Base-by-base conservation (phyloP, 2,329 filamentous ascomycete species). In the Raffaelea ambrosiae region DNA sequence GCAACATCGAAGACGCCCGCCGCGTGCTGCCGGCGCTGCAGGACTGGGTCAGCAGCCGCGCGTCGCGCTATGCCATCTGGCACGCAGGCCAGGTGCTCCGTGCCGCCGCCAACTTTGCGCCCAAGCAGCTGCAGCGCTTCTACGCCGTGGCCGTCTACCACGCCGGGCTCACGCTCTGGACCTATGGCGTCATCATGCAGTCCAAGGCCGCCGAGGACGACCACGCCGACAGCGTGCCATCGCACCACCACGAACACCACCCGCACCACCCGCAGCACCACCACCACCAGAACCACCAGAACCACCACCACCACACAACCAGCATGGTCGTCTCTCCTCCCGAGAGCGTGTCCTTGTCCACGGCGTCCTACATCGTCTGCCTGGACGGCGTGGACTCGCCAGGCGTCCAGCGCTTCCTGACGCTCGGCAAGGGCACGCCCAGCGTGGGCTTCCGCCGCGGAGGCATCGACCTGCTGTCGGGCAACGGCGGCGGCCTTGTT, bases 121-220 rank as follows among this genome's bases (percentile, higher is more conserved):
- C 66, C 2, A 70, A 72, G 0, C 68, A 74, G 11, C 61, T 86
- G 3, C 76, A 78, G 40, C 79, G 83, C 52, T 86, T 87, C 59
- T 77, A 79, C 52, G 81, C 83, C 0, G 76, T 87, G 7, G 79
- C 77, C 0, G 73, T 86, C 0, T 84, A 86, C 58, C 83, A 87
- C 58, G 82, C 81, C 4, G 73, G 76, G 13, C 66, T 88, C 4
- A 77, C 79, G 0, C 66, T 88, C 38, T 88, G 85, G 85, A 76
- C 76, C 0, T 86, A 83, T 54, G 81, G 82, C 1, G 75, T 86
- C 0, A 69, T 82, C 4, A 23, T 42, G 5, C 40, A 36, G 19
- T 35, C 14, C 22, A 42, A 20, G 10, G n/a, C 7, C 5, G 46
- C 38, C 31, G 29, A 23, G 10, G 23, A 26, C 23, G 31, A 35